Conservation (phyloP, 306 rosid genomes). For the Luffa aegyptiaca region DNA sequence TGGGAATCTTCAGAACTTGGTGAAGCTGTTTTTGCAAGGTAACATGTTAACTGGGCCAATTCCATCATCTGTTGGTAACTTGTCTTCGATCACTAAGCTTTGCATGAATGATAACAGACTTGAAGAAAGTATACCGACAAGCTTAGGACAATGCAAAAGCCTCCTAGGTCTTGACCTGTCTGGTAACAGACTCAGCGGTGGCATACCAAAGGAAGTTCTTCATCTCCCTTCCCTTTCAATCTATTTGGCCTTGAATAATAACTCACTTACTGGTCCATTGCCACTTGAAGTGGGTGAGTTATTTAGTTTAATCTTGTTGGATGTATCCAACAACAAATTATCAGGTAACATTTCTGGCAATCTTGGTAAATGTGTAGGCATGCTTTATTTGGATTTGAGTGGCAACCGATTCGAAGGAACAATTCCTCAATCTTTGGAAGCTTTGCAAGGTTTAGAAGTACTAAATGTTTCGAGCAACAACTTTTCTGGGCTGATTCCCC, state of each 20-base stretch:
- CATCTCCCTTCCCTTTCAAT: conserved; percentile 17
- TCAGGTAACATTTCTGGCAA: conserved; percentile 15
- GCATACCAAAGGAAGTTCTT: conserved; percentile 21
- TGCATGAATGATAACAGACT: not conserved
- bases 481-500: conserved; percentile 21
- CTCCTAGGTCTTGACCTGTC: conserved; percentile 9
- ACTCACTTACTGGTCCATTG: conserved; percentile 20
- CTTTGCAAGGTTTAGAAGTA: conserved; percentile 5
- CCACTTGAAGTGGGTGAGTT: conserved; percentile 23
- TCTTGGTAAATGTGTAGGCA: conserved; percentile 9
- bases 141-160: conserved; percentile 16
- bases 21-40: not conserved
- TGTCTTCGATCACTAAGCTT: not conserved
- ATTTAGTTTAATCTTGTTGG: not conserved
- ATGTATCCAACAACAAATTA: conserved; percentile 20
- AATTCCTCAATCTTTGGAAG: conserved; percentile 14
- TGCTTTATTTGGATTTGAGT: not conserved
- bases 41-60: conserved; percentile 14
- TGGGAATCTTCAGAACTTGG: conserved; percentile 18
- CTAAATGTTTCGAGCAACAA: conserved; percentile 22
- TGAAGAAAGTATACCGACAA: not conserved
- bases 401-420: conserved; percentile 21
- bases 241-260: conserved; percentile 9
- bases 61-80: not conserved
- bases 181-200: conserved; percentile 17